phyloP scores from a whole-genome alignment of 2,329 filamentous ascomycete species.

The Xylaria sp. region DNA sequence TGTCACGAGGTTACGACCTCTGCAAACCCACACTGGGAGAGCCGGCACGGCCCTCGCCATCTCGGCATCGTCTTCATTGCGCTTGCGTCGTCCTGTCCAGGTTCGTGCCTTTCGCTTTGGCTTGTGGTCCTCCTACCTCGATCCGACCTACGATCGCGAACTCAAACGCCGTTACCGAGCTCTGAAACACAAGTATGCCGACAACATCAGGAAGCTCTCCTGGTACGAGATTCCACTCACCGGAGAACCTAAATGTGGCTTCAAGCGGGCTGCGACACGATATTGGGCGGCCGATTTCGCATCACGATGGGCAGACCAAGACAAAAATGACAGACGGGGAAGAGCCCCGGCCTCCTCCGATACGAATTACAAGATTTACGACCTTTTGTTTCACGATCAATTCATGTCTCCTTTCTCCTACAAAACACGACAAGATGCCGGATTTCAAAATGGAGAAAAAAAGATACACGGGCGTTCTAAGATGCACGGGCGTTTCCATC shows the following conservation, averaged over 20 bases:
- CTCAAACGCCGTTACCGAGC: slow-evolving; percentile 51
- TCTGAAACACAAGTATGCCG: slow-evolving; percentile 53
- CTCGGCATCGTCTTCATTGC: slow-evolving; percentile 28
- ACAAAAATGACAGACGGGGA: slow-evolving; percentile 46
- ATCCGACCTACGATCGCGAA: slow-evolving; percentile 50
- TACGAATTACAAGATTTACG: background rate
- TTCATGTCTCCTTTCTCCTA: slow-evolving; percentile 22
- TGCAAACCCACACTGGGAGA: slow-evolving; percentile 29
- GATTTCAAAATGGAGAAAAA: background rate
- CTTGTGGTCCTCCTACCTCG: slow-evolving; percentile 51
- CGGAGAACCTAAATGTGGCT: slow-evolving; percentile 44
- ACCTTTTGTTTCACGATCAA: slow-evolving; percentile 16
- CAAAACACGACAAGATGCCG: slow-evolving; percentile 3
- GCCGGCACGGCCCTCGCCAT: slow-evolving; percentile 27
- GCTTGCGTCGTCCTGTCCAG: slow-evolving; percentile 44
- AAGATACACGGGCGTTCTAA: background rate
- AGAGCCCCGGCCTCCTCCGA: slow-evolving; percentile 36
- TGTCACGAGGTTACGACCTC: slow-evolving; percentile 37
- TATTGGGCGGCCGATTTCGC: slow-evolving; percentile 45
- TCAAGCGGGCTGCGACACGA: slow-evolving; percentile 51
- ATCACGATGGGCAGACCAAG: slow-evolving; percentile 45
- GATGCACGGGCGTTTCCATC: background rate
- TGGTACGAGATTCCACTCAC: slow-evolving; percentile 51
- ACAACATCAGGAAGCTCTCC: slow-evolving; percentile 51
- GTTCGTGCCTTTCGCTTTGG: slow-evolving; percentile 56